Evolutionary conservation across 345 rosid genomes (phyloP).

Genomic region (thale cress (Arabidopsis thaliana)): DNA sequence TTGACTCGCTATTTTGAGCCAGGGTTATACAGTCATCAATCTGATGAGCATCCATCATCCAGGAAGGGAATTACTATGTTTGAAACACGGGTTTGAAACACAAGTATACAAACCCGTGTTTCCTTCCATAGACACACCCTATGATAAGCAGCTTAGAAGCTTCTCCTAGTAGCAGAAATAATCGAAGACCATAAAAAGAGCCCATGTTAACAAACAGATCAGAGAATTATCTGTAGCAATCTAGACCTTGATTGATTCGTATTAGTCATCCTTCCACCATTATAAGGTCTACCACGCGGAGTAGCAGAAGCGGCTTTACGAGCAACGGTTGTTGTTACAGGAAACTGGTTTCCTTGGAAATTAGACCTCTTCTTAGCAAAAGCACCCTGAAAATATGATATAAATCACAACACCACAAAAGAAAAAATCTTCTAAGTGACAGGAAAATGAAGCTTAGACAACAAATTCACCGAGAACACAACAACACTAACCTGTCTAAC

Average conservation of each 20-base stretch:
- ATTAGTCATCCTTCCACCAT: slow-evolving; percentile 49
- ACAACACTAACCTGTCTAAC: slow-evolving; percentile 72
- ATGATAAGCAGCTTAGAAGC: slow-evolving; percentile 26
- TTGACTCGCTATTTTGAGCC: neutral
- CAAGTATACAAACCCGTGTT: neutral
- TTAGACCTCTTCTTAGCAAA: slow-evolving; percentile 78
- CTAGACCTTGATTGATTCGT: slow-evolving; percentile 69
- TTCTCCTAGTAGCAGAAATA: neutral
- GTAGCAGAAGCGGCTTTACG: slow-evolving; percentile 58
- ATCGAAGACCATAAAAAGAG: neutral
- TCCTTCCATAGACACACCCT: slow-evolving; percentile 5
- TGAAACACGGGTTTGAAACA: neutral
- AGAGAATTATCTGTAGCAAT: slow-evolving; percentile 22
- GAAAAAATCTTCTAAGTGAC: neutral
- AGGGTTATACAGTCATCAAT: neutral
- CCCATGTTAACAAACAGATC: slow-evolving; percentile 5
- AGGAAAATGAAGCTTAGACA: neutral
- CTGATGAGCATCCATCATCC: slow-evolving; percentile 7
- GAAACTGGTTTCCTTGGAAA: slow-evolving; percentile 69
- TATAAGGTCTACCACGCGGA: slow-evolving; percentile 60
- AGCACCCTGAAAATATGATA: slow-evolving; percentile 57
- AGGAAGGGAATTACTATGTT: neutral
- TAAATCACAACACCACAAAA: neutral
- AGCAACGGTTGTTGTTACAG: slow-evolving; percentile 59
- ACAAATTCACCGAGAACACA: neutral